Evolutionary conservation across 164 flowering plant species (phyloP).

Genomic region (Stephania cephalantha): DNA sequence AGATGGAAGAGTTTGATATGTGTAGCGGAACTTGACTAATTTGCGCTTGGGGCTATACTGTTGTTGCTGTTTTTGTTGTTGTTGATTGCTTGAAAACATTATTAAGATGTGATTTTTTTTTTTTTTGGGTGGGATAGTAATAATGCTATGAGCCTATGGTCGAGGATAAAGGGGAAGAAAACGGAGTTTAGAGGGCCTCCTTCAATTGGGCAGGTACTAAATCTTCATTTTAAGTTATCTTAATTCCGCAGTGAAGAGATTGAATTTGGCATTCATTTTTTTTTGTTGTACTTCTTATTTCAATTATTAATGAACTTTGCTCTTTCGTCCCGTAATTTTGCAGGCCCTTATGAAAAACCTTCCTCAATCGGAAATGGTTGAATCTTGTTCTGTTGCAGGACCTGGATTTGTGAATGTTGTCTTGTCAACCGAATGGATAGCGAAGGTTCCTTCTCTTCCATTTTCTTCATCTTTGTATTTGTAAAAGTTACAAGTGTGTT

Average conservation of each 20-base stretch:
- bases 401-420: slow-evolving; percentile 86
- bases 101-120: neutral
- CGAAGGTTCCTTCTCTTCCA: slow-evolving; percentile 46
- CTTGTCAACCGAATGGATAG: slow-evolving; percentile 74
- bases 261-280: neutral
- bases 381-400: slow-evolving; percentile 74
- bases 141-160: slow-evolving; percentile 84
- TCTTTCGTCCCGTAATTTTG: slow-evolving; percentile 5
- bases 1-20: too few relatives aligned
- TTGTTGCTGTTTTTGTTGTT: too few relatives aligned
- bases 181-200: slow-evolving; percentile 56
- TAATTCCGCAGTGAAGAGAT: neutral
- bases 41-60: too few relatives aligned
- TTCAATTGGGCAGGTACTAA: slow-evolving; percentile 68
- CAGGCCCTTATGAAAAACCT: slow-evolving; percentile 74
- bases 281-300: neutral
- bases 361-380: slow-evolving; percentile 75
- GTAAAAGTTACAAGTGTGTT: neutral
- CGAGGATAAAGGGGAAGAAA: slow-evolving; percentile 57
- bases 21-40: too few relatives aligned
- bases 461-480: neutral
- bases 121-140: slow-evolving; percentile 36
- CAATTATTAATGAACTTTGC: neutral
- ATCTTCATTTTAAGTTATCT: neutral
- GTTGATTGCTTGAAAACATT: too few relatives aligned